phyloP scores from a whole-genome alignment of 441 rosid species.

The Hura crepitans region DNA sequence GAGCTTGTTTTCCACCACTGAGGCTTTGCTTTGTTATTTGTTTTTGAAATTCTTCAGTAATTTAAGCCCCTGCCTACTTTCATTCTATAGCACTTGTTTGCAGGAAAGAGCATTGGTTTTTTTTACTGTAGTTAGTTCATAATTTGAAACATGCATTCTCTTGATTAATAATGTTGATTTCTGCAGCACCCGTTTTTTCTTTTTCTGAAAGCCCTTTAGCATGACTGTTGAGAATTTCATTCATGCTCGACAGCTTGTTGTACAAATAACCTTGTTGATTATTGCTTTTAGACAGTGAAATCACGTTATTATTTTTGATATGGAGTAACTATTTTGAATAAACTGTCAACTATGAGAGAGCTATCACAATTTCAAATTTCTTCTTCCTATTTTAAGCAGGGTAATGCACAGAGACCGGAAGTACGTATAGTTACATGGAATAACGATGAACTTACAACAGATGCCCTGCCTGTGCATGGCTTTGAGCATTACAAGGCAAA shows the following conservation, averaged over 20 bases:
- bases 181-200: not conserved
- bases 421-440: constrained; percentile 88
- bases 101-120: not conserved
- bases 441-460: constrained; percentile 93
- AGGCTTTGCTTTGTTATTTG: not conserved
- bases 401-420: constrained; percentile 97
- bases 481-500: constrained; percentile 98
- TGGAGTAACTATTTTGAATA: constrained; percentile 4
- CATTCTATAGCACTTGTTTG: not conserved
- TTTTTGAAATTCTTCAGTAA: not conserved
- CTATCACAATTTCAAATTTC: not conserved
- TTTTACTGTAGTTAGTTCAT: not conserved
- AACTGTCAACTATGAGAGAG: not conserved
- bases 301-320: not conserved
- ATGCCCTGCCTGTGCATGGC: constrained; percentile 94
- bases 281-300: constrained; percentile 3
- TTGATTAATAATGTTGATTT: constrained; percentile 5
- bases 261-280: not conserved
- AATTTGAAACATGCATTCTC: not conserved
- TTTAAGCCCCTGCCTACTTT: not conserved
- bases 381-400: constrained; percentile 44
- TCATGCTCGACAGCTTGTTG: not conserved
- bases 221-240: not conserved
- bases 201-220: not conserved
- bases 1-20: not conserved